Conservation (phyloP, 805 yeast species). For the Kockiozyma suomiensis region DNA sequence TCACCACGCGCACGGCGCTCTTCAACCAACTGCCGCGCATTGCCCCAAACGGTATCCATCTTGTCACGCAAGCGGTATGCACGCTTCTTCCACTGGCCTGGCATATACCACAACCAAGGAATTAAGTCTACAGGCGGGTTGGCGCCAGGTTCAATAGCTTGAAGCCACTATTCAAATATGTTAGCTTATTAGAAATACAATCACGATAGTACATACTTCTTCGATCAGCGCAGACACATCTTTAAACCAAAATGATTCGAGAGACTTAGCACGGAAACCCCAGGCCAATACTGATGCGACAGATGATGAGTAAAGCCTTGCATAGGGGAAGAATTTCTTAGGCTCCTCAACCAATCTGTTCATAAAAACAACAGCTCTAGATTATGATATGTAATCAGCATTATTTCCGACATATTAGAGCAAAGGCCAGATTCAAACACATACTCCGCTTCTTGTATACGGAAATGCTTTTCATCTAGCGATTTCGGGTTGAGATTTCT, state of each 20-base stretch:
- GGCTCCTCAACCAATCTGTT: too few species aligned
- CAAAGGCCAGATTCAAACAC: too few species aligned
- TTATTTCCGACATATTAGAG: too few species aligned
- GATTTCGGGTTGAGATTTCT: too few species aligned
- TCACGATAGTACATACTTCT: neutral
- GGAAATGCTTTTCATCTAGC: too few species aligned
- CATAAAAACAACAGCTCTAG: too few species aligned
- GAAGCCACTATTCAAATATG: neutral
- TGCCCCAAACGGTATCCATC: neutral
- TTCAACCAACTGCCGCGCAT: neutral
- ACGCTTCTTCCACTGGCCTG: neutral
- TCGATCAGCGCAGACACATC: neutral
- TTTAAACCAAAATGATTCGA: neutral
- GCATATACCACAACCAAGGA: neutral
- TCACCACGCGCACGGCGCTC: neutral
- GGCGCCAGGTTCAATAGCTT: neutral
- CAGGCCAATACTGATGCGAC: too few species aligned
- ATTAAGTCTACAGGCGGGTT: neutral
- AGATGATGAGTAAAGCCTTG: too few species aligned
- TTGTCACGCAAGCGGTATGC: neutral
- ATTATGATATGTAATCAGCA: too few species aligned
- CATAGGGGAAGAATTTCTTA: too few species aligned
- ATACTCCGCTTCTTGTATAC: too few species aligned
- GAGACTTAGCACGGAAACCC: neutral
- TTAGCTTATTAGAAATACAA: neutral